Base-by-base conservation (phyloP, 169 alveolate genomes). In the Plasmodium cynomolgi region DNA sequence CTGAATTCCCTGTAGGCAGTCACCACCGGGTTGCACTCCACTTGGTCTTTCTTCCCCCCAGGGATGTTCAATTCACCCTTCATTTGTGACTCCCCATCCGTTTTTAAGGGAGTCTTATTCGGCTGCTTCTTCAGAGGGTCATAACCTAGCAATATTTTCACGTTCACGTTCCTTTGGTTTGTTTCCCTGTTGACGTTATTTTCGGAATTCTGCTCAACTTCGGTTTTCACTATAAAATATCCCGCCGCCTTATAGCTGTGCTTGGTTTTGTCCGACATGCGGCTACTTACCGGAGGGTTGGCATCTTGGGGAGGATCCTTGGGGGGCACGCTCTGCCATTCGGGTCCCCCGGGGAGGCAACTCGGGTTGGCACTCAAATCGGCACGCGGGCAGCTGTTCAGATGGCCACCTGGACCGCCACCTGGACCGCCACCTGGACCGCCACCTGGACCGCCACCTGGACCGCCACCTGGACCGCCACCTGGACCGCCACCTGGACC, bases 1-100 rank as follows among this genome's bases (percentile, higher is more conserved):
- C 93, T 85, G 29, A 85, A 85, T 29, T 85, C 93, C 58, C 93
- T 54, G 29, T 54, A 85, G 58, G 93, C 84, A n/a, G 93, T 85
- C 34, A 31, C 54, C n/a, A 74, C 41, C 1, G 93, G 93, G 62
- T 75, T 6, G 11, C n/a, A n/a, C 23, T 85, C 93, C 11, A 37
- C 37, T 0, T 2, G 20, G 26, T 85, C 68, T 17, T 54, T 85
- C 68, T 85, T 85, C 2, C 93, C 93, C 11, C 93, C 93, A 29
- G 81, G 68, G 4, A 85, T 44, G 41, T 74, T 74, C 23, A 85
- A 20, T 75, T 41, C 39, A 2, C 93, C 93, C 29, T 85, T 77
- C 37, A 50, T 85, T 39, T 11, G 29, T 75, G 29, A 1, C 5
- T 33, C 37, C 11, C 34, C 54, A 2, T 31, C 54, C n/a, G 17